Conservation (phyloP, 148 eudicot genomes). For the Cornus florida region DNA sequence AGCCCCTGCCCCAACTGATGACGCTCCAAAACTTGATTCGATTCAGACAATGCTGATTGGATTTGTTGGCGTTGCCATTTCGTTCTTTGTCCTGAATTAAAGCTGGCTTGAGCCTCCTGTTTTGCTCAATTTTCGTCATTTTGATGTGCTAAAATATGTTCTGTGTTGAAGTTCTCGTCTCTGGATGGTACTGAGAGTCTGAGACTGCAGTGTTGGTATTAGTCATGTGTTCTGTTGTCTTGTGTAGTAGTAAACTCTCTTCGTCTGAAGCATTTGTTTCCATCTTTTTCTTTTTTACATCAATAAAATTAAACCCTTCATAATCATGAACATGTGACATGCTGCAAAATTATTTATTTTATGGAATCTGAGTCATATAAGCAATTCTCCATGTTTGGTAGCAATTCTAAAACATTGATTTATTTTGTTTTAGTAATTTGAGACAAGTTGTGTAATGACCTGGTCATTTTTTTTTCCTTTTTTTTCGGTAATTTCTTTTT, state of each 20-base stretch:
- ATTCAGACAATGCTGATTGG: slow-evolving; percentile 2
- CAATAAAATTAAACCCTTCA: background rate
- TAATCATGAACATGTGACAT: background rate
- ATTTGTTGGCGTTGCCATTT: background rate
- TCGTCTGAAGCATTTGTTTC: background rate
- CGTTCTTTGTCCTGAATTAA: slow-evolving; percentile 8
- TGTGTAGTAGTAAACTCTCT: background rate
- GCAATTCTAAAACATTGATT: no score
- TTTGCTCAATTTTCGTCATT: background rate
- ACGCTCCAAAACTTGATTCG: background rate
- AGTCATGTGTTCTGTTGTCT: background rate
- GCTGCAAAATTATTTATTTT: background rate
- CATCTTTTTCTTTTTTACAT: background rate
- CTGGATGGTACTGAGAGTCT: background rate
- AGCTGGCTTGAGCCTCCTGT: background rate
- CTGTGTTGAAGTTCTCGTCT: background rate
- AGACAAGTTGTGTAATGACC: no score
- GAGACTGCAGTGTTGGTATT: background rate
- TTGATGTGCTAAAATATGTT: background rate
- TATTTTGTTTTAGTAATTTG: no score
- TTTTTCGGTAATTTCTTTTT: no score
- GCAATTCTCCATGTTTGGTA: no score
- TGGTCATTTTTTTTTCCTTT: no score
- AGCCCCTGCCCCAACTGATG: slow-evolving; percentile 2
- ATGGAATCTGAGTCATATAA: background rate